Base-by-base conservation (phyloP, 1,139 yeast species). In the Blastobotrys indianensis region DNA sequence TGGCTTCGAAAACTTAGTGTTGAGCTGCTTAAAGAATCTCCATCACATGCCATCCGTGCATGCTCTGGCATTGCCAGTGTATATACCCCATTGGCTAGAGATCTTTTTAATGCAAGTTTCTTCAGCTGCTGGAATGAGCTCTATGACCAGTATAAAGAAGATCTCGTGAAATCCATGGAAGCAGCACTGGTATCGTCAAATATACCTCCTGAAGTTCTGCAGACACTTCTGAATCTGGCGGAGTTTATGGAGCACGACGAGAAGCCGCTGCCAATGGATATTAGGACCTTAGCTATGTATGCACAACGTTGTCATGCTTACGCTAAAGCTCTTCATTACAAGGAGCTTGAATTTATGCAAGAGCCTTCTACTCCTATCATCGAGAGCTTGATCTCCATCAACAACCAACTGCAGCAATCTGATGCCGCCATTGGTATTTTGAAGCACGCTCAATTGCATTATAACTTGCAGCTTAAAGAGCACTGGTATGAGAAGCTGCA, bases 161-260 rank as follows among this genome's bases (percentile, higher is more conserved):
- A 90, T 55, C 71, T 94, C 37, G 88, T 90, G 1, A 85, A 84
- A 56, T 78, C 95, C 1, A 74, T 94, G 41, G 88, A 95, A 60
- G 75, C 82, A 44, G 98, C 97, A 0, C 72, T 92, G 51, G 84
- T 90, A 1, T 83, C 96, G 0, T 86, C 95, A 1, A 86, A 90
- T 55, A 87, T 87, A 55, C 96, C 97, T 0, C 97, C 98, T 0
- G 99, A 94, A 58, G 90, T 92, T 39, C 84, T 90, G 55, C 98
- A 92, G 61, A 84, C 88, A 1, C 71, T 94, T 45, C 71, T 94
- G 55, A 90, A 90, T 55, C 70, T 94, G 46, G 95, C 96, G 0
- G 99, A 94, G 61, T 94, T 85, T 59, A 85, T 92, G 95, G 99
- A 94, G 60, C 97, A 92, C 59, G 97, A 90, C 64, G 97, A 88